phyloP scores from a whole-genome alignment of 345 rosid species.

The Hirschfeldia incana region DNA sequence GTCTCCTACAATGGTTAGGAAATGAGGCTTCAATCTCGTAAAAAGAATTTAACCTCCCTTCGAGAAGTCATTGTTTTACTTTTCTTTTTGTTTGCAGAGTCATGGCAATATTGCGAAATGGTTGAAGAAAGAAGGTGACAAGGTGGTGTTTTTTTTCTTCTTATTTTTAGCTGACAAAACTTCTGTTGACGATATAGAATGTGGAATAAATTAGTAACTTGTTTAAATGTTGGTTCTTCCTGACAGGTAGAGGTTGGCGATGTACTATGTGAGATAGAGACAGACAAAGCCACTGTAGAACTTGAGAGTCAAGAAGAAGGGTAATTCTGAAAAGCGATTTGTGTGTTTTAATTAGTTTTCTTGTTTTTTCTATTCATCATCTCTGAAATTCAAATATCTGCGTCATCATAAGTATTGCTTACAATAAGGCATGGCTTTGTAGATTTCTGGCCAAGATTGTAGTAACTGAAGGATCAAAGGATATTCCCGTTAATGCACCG shows the following conservation, averaged over 20 bases:
- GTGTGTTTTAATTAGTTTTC: constrained; percentile 4
- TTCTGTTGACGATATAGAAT: constrained; percentile 2
- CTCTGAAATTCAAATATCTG: constrained; percentile 21
- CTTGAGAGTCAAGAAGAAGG: constrained; percentile 97
- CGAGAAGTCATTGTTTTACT: constrained; percentile 31
- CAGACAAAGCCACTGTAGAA: constrained; percentile 96
- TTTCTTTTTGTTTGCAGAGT: constrained; percentile 57
- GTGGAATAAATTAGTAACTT: constrained; percentile 19
- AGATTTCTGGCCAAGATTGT: constrained; percentile 90
- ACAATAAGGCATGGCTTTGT: constrained; percentile 38
- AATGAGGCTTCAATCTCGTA: constrained; percentile 6
- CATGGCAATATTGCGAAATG: constrained; percentile 93
- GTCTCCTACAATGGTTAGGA: constrained; percentile 97
- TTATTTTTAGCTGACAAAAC: constrained; percentile 11
- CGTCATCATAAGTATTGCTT: neutral
- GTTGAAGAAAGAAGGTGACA: constrained; percentile 97
- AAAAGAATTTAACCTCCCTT: constrained; percentile 21
- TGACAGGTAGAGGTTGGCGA: constrained; percentile 94
- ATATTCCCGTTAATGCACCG: constrained; percentile 84
- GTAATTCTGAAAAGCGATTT: constrained; percentile 41
- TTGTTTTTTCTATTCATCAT: neutral
- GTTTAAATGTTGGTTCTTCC: constrained; percentile 38
- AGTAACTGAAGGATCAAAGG: constrained; percentile 87
- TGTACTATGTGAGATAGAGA: constrained; percentile 90
- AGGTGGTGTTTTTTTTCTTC: constrained; percentile 50